Conservation (phyloP, 164 flowering plant genomes). For the Stephania cephalantha region DNA sequence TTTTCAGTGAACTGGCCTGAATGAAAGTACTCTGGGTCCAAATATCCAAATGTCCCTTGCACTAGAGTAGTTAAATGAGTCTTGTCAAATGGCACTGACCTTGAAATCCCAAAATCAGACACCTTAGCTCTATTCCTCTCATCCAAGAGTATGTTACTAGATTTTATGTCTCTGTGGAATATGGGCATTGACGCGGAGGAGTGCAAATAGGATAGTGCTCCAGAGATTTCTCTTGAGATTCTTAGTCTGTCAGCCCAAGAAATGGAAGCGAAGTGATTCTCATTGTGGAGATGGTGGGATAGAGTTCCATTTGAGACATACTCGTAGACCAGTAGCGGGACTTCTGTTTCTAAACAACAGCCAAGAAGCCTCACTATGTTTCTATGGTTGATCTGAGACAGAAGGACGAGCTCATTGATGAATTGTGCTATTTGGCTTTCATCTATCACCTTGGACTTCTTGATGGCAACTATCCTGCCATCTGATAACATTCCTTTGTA, state of each 20-base stretch:
- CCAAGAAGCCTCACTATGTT: conserved; percentile 14
- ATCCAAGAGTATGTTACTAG: conserved; percentile 1
- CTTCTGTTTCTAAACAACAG: not conserved
- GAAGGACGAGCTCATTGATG: conserved; percentile 21
- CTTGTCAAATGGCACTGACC: not conserved
- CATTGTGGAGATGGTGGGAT: not conserved
- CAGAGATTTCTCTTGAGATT: not conserved
- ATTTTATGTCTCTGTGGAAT: not conserved
- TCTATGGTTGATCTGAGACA: conserved; percentile 17
- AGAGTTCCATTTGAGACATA: not conserved
- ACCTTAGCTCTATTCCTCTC: not conserved
- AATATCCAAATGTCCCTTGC: conserved; percentile 1
- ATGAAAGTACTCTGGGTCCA: not conserved
- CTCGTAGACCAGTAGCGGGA: not conserved
- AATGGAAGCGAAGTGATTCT: not conserved
- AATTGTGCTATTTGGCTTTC: conserved; percentile 15
- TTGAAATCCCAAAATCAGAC: not conserved
- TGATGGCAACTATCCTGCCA: conserved; percentile 13
- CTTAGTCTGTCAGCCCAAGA: not conserved
- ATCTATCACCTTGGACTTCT: conserved; percentile 14
- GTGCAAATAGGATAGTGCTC: not conserved
- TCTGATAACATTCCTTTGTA: conserved; percentile 17
- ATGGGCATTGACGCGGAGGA: not conserved
- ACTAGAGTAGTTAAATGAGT: not conserved
- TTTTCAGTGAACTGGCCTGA: not conserved